Evolutionary conservation across 2,329 filamentous ascomycete genomes (phyloP).

Genomic region (Apiospora phragmitis): DNA sequence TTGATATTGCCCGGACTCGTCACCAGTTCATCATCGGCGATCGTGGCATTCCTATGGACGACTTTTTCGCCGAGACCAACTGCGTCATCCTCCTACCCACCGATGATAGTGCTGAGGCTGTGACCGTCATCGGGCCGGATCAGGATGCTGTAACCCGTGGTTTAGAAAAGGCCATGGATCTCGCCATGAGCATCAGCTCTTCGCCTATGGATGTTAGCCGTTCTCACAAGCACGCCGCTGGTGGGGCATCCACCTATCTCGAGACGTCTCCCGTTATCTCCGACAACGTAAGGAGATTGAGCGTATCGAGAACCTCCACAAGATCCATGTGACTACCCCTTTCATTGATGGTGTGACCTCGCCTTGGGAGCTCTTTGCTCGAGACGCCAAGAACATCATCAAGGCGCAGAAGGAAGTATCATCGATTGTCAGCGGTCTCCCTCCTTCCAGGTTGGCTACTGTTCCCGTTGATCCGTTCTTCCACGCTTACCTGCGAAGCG

Average conservation of each 20-base stretch:
- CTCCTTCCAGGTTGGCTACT: slow-evolving; percentile 68
- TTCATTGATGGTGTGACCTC: slow-evolving; percentile 67
- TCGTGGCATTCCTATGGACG: slow-evolving; percentile 73
- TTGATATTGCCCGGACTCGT: slow-evolving; percentile 79
- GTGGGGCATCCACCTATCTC: slow-evolving; percentile 77
- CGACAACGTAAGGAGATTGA: slow-evolving; percentile 79
- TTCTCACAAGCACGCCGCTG: slow-evolving; percentile 68
- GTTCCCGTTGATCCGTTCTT: slow-evolving; percentile 77
- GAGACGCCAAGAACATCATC: slow-evolving; percentile 80
- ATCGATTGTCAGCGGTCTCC: slow-evolving; percentile 71
- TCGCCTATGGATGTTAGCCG: slow-evolving; percentile 79
- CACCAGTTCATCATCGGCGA: slow-evolving; percentile 96
- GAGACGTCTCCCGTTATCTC: slow-evolving; percentile 85
- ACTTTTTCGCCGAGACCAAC: slow-evolving; percentile 88
- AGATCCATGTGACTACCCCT: slow-evolving; percentile 85
- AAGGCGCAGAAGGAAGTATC: slow-evolving; percentile 75
- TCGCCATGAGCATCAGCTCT: slow-evolving; percentile 85
- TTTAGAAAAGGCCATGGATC: slow-evolving; percentile 81
- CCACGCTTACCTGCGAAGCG: slow-evolving; percentile 68
- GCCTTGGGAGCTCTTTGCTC: slow-evolving; percentile 86
- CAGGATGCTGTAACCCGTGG: slow-evolving; percentile 70
- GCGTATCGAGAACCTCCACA: slow-evolving; percentile 76
- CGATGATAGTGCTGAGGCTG: slow-evolving; percentile 75
- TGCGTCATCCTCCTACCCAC: slow-evolving; percentile 79
- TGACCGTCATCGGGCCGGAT: slow-evolving; percentile 79